phyloP scores from a whole-genome alignment of 805 yeast genomes.

The Saccharomycopsis babjevae region DNA sequence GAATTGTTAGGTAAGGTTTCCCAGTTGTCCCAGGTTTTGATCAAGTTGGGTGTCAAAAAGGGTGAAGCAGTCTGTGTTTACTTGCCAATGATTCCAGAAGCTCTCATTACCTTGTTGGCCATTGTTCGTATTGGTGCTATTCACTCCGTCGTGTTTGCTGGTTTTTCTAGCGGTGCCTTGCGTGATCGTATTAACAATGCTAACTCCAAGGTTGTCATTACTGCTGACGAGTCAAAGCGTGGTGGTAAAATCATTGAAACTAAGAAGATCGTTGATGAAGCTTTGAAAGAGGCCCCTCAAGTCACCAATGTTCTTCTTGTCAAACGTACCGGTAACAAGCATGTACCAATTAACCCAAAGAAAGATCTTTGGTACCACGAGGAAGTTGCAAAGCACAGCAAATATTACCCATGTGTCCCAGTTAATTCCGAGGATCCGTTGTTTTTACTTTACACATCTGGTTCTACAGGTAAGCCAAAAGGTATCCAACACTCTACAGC shows the following conservation, averaged over 20 bases:
- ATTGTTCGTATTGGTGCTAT: conserved; percentile 74
- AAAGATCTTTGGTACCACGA: conserved; percentile 75
- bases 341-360: conserved; percentile 38
- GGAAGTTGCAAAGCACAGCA: conserved; percentile 53
- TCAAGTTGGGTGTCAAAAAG: conserved; percentile 56
- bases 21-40: conserved; percentile 59
- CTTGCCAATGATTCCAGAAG: conserved; percentile 80
- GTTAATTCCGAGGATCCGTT: conserved; percentile 75
- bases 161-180: conserved; percentile 64
- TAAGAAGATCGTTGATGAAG: conserved; percentile 76
- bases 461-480: conserved; percentile 83
- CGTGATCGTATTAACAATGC: conserved; percentile 68
- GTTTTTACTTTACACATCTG: conserved; percentile 74
- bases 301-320: conserved; percentile 63
- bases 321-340: conserved; percentile 59
- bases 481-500: conserved; percentile 79
- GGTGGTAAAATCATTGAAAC: conserved; percentile 77
- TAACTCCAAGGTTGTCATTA: conserved; percentile 58
- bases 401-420: conserved; percentile 64
- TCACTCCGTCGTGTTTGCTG: conserved; percentile 81
- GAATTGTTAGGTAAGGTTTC: conserved; percentile 64
- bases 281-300: conserved; percentile 52
- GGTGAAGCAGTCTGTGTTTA: conserved; percentile 84
- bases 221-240: conserved; percentile 74
- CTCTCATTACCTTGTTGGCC: conserved; percentile 65